Base-by-base conservation (phyloP, 768 basidiomycete species). In the Roridomyces roridus region DNA sequence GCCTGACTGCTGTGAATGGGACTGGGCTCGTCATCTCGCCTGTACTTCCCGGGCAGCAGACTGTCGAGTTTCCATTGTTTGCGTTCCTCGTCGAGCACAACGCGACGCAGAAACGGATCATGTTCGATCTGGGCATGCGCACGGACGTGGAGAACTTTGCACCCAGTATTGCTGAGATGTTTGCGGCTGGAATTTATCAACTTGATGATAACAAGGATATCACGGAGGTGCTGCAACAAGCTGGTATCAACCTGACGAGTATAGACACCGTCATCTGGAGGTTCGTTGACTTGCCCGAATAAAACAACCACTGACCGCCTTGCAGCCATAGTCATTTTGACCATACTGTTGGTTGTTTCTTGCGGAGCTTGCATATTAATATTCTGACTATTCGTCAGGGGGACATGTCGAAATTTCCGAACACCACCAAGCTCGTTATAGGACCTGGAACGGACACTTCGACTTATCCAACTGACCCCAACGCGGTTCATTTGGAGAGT, bases 351-450 rank as follows among this genome's bases (percentile, higher is more conserved):
- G 14, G 49, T 51, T 25, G 14, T 40, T 34, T 15, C 31, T 34
- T 34, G 4, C 31, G 11, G 31, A 34, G 15, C 8, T 5, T 51
- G 43, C 40, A 51, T 51, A 55, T n/a, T n/a, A n/a, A n/a, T n/a
- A 51, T 42, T 46, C 44, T 26, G 40, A 49, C 41, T 47, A 48
- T 31, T 21, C 28, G 49, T 26, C 46, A 45, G 21, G 55, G 48
- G 23, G 51, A 57, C 18, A 57, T 57, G 60, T 48, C 60, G 10
- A 57, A 44, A 29, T 62, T 57, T 11, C 55, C 55, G 8, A 49
- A 39, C 26, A 46, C 21, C 15, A 56, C 55, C 12, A 34, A 36
- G 7, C 26, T 61, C 11, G 51, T 61, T 18, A 35, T 61, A 20
- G 51, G 50, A 23, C 36, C 49, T 24, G 35, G 46, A 10, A 45